Percentiles rank a stretch among this genome's conserved stretches.
Conservation (phyloP, 257 asterid genomes). For the Salvia hispanica region DNA sequence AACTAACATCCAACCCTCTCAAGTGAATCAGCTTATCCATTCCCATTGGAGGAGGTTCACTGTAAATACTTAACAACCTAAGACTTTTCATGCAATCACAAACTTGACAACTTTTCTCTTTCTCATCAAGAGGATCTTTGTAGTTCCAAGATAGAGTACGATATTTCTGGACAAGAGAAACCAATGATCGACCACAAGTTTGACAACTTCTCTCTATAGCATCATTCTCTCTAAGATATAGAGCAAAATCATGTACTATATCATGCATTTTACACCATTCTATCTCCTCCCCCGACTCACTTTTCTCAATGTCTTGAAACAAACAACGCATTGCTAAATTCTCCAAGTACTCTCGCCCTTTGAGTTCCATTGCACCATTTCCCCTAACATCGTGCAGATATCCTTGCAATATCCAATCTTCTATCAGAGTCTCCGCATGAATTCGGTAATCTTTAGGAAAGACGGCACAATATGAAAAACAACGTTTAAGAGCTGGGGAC, state of each 20-base stretch:
- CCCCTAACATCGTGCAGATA: background rate
- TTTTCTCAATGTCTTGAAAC: background rate
- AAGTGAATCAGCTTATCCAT: slow-evolving; percentile 33
- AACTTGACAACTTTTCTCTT: too few relatives aligned
- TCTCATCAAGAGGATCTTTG: too few relatives aligned
- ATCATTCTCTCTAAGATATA: background rate
- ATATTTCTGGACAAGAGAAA: background rate
- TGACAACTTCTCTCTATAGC: background rate
- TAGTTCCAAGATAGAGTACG: background rate
- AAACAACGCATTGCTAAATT: background rate
- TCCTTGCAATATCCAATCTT: background rate
- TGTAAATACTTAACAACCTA: background rate
- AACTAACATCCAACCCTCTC: slow-evolving; percentile 29
- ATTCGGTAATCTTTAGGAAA: background rate
- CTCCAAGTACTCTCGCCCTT: background rate
- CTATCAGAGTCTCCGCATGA: background rate
- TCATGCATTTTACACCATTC: background rate
- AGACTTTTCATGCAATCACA: background rate
- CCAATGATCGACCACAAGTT: background rate
- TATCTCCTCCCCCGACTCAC: background rate
- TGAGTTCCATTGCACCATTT: background rate
- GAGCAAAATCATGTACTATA: slow-evolving; percentile 10
- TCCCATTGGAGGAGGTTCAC: background rate
- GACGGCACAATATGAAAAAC: background rate
- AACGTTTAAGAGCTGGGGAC: background rate